Conservation (phyloP, 345 rosid species). For the Hevea brasiliensis region DNA sequence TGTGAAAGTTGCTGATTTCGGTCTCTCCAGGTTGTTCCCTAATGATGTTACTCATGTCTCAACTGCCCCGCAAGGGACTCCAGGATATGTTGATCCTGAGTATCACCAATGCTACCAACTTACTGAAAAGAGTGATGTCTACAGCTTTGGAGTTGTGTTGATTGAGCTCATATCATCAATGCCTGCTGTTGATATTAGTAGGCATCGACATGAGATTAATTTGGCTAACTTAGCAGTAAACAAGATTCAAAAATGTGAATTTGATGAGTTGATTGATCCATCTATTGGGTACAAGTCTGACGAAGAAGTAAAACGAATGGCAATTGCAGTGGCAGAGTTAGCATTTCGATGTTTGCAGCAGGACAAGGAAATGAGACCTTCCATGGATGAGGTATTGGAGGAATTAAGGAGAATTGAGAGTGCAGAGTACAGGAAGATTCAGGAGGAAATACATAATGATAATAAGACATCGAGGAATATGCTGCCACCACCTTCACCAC, state of each 20-base stretch:
- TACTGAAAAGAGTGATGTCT: conserved; percentile 28
- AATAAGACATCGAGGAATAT: conserved; percentile 9
- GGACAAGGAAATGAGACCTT: conserved; percentile 20
- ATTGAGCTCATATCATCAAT: conserved; percentile 24
- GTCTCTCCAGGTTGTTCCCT: conserved; percentile 26
- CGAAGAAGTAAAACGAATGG: conserved; percentile 15
- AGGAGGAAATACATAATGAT: conserved; percentile 2
- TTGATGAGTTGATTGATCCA: conserved; percentile 18
- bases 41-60: conserved; percentile 24
- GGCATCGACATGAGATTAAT: conserved; percentile 18
- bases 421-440: conserved; percentile 22
- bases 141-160: conserved; percentile 28
- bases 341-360: conserved; percentile 23
- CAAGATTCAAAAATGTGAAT: conserved; percentile 11
- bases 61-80: conserved; percentile 25
- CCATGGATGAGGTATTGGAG: conserved; percentile 19
- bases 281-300: conserved; percentile 14
- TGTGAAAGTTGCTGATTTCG: conserved; percentile 31
- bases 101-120: conserved; percentile 21
- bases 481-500: conserved; percentile 35
- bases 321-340: conserved; percentile 12
- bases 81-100: conserved; percentile 30
- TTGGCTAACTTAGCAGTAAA: conserved; percentile 12
- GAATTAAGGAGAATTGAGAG: conserved; percentile 10
- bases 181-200: conserved; percentile 21